Conservation (phyloP, 495 filamentous ascomycete genomes). For the Lasiosphaeria ovina region DNA sequence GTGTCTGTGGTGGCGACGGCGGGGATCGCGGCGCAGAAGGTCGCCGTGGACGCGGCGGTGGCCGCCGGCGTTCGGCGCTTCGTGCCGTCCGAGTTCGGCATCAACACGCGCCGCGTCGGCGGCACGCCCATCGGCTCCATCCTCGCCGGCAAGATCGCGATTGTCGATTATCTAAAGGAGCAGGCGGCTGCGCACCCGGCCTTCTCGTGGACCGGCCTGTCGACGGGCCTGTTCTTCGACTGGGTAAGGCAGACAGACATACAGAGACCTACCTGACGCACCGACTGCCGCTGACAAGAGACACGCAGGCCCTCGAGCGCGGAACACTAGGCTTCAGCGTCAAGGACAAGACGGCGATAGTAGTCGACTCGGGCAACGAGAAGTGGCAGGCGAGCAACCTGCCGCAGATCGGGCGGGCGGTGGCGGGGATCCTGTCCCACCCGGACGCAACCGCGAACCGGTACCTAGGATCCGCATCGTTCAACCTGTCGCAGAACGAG, state of each 20-base stretch:
- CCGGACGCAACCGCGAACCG: slow-evolving; percentile 55
- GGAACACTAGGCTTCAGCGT: slow-evolving; percentile 42
- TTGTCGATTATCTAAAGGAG: slow-evolving; percentile 49
- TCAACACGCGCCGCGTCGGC: slow-evolving; percentile 40
- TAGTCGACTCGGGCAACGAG: slow-evolving; percentile 56
- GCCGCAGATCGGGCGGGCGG: slow-evolving; percentile 44
- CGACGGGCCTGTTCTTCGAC: slow-evolving; percentile 52
- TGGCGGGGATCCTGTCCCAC: slow-evolving; percentile 49
- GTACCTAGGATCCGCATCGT: slow-evolving; percentile 48
- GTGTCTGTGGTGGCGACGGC: slow-evolving; percentile 48
- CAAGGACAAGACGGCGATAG: slow-evolving; percentile 38
- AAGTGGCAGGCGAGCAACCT: slow-evolving; percentile 49
- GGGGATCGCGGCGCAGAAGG: slow-evolving; percentile 40
- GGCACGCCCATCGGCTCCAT: slow-evolving; percentile 39
- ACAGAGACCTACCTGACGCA: not conserved
- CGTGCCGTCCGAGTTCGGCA: slow-evolving; percentile 64
- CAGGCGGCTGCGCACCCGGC: slow-evolving; percentile 33
- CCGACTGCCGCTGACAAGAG: not conserved
- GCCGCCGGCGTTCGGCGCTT: slow-evolving; percentile 60
- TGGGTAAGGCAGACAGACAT: slow-evolving; percentile 33
- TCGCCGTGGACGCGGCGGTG: slow-evolving; percentile 59
- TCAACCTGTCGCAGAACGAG: slow-evolving; percentile 54
- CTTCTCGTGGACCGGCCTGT: slow-evolving; percentile 53
- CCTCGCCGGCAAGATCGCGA: slow-evolving; percentile 47
- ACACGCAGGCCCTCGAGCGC: slow-evolving; percentile 36